phyloP scores from a whole-genome alignment of 1,284 basidiomycete genomes.

The Caloboletus inedulis region DNA sequence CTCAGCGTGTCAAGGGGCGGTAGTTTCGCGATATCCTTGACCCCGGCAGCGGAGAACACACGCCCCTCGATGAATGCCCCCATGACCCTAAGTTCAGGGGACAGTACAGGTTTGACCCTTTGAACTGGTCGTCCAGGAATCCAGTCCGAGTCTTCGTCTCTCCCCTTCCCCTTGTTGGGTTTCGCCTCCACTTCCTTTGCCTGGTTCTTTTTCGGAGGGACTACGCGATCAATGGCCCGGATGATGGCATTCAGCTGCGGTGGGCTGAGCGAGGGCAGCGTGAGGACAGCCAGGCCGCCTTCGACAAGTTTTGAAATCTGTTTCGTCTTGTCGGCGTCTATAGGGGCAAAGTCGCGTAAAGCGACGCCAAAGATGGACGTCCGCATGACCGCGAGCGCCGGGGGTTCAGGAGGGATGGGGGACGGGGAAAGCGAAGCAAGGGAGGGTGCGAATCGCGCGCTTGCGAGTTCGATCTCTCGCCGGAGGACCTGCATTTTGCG shows the following conservation, averaged over 20 bases:
- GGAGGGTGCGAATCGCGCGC: conserved; percentile 44
- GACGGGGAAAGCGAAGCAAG: conserved; percentile 40
- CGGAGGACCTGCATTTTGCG: conserved; percentile 62
- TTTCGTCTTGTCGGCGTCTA: conserved; percentile 47
- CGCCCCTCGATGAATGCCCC: conserved; percentile 74
- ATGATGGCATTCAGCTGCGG: conserved; percentile 65
- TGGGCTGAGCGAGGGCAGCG: conserved; percentile 66
- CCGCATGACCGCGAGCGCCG: conserved; percentile 62
- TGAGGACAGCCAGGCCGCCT: conserved; percentile 64
- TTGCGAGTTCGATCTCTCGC: conserved; percentile 56
- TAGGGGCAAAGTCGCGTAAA: conserved; percentile 53
- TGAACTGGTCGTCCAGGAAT: conserved; percentile 67
- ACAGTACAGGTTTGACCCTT: conserved; percentile 47
- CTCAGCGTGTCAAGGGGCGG: conserved; percentile 69
- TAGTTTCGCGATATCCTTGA: conserved; percentile 62
- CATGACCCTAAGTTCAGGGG: conserved; percentile 65
- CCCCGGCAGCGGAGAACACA: conserved; percentile 55
- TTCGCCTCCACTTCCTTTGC: conserved; percentile 45
- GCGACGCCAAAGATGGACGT: conserved; percentile 72
- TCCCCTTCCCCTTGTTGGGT: conserved; percentile 42
- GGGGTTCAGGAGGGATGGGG: conserved; percentile 34
- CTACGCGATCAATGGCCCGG: conserved; percentile 62
- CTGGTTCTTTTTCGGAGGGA: conserved; percentile 52
- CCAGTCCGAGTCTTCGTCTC: conserved; percentile 54
- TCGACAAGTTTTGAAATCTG: conserved; percentile 53